phyloP scores from a whole-genome alignment of 2,329 filamentous ascomycete genomes.

The Penicillium polonicum region DNA sequence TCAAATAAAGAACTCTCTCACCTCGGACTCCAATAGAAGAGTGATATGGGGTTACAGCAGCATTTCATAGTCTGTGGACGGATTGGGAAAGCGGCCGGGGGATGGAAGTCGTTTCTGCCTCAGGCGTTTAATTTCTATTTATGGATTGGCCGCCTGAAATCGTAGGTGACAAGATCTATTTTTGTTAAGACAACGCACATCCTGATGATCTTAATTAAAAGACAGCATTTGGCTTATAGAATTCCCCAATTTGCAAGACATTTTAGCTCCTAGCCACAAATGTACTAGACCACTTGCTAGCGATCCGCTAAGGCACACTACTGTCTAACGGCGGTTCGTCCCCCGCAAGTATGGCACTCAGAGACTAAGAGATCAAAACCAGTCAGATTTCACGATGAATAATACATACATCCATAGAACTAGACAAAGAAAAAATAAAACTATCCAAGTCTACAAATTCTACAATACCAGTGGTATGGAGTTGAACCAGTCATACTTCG shows the following conservation, averaged over 20 bases:
- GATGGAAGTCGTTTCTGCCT: slow-evolving; percentile 11
- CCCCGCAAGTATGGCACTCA: not conserved
- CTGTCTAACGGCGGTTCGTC: not conserved
- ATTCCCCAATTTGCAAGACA: not conserved
- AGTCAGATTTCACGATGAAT: not conserved
- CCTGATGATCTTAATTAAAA: not conserved
- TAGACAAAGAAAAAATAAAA: not conserved
- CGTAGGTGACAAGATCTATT: slow-evolving; percentile 2
- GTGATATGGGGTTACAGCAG: slow-evolving; percentile 7
- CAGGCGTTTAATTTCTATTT: slow-evolving; percentile 9
- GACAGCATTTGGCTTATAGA: no score
- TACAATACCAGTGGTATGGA: slow-evolving; percentile 20
- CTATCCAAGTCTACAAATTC: not conserved
- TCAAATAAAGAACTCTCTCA: slow-evolving; percentile 3
- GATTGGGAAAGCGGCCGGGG: slow-evolving; percentile 24
- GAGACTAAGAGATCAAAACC: no score
- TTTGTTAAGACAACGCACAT: slow-evolving; percentile 9
- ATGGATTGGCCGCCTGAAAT: not conserved
- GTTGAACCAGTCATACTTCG: slow-evolving; percentile 40
- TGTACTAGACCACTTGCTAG: not conserved
- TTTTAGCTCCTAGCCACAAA: not conserved
- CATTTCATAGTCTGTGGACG: slow-evolving; percentile 23
- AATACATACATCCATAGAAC: not conserved
- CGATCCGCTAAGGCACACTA: slow-evolving; percentile 5
- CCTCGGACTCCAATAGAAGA: not conserved